Percentiles rank a stretch among this genome's conserved stretches.
These are phyloP conservation scores for Neospora caninum DNA, from an alignment of 169 alveolate genomes.

Conservation along the genomic window DNA sequence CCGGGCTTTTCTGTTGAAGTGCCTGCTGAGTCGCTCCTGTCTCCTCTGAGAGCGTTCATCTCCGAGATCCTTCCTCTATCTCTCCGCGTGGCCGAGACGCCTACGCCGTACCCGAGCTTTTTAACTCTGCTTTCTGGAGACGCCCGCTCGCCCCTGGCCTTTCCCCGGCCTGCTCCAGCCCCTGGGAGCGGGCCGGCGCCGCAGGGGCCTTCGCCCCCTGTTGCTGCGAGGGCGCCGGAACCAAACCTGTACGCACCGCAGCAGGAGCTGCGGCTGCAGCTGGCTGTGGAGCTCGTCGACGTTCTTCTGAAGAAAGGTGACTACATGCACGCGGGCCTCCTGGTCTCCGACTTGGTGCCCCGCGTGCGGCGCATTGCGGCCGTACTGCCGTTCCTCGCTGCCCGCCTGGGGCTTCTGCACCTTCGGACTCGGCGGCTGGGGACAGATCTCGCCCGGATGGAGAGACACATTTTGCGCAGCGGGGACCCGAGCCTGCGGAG, in stretches of 20 bases:
- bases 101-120: not conserved
- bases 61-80: not conserved
- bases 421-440: conserved; percentile 9
- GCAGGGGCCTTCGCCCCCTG: not conserved
- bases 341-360: not conserved
- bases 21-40: not conserved
- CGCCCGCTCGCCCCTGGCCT: not conserved
- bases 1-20: not conserved
- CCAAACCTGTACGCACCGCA: conserved; percentile 15
- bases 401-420: conserved; percentile 28
- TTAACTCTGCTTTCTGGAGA: not conserved
- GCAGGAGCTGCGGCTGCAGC: conserved; percentile 23
- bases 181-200: not conserved
- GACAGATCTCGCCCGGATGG: not conserved
- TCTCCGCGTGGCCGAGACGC: not conserved
- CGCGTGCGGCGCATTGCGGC: not conserved
- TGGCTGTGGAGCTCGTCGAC: conserved; percentile 17
- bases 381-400: conserved; percentile 5
- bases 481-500: not conserved
- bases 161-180: not conserved
- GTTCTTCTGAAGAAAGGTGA: not conserved
- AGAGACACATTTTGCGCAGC: not conserved
- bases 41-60: conserved; percentile 4
- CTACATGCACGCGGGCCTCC: not conserved
- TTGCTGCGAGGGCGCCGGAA: not conserved